Conservation (phyloP, 805 yeast species). For the Wickerhamomyces xylosicus region DNA sequence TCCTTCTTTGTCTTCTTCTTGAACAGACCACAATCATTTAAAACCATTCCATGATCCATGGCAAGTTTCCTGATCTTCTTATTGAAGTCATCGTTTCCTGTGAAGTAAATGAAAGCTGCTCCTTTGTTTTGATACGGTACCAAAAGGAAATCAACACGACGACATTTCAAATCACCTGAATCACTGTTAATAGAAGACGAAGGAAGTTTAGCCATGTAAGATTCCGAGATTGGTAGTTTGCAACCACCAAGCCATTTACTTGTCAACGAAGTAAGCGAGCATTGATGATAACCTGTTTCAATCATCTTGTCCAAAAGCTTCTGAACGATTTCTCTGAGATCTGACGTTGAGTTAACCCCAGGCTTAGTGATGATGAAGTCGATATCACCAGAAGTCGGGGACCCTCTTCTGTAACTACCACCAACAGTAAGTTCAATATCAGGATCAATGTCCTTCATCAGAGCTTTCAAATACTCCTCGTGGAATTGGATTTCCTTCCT, state of each 20-base stretch:
- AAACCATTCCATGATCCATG: conserved; percentile 21
- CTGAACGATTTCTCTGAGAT: conserved; percentile 12
- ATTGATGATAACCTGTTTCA: conserved; percentile 19
- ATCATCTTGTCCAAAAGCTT: conserved; percentile 17
- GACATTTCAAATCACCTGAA: conserved; percentile 29
- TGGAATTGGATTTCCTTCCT: conserved; percentile 35
- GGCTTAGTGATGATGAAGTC: conserved; percentile 36
- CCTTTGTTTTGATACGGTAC: conserved; percentile 37
- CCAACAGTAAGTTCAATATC: conserved; percentile 26
- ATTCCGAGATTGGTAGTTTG: conserved; percentile 12
- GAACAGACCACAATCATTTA: conserved; percentile 37
- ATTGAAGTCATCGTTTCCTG: conserved; percentile 44
- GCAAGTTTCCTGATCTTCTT: conserved; percentile 36
- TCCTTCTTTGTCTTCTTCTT: conserved; percentile 4
- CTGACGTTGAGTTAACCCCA: conserved; percentile 16
- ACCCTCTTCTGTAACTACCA: conserved; percentile 46
- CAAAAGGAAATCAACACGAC: conserved; percentile 43
- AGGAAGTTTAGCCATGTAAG: background rate
- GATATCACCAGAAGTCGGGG: conserved; percentile 37
- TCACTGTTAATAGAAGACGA: conserved; percentile 14
- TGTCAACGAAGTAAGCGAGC: conserved; percentile 11
- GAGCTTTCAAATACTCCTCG: conserved; percentile 21
- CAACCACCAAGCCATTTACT: conserved; percentile 28
- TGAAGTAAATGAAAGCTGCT: conserved; percentile 39
- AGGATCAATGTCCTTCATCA: conserved; percentile 23